Evolutionary conservation across 164 flowering plant genomes (phyloP).

Genomic region (Aristolochia californica): DNA sequence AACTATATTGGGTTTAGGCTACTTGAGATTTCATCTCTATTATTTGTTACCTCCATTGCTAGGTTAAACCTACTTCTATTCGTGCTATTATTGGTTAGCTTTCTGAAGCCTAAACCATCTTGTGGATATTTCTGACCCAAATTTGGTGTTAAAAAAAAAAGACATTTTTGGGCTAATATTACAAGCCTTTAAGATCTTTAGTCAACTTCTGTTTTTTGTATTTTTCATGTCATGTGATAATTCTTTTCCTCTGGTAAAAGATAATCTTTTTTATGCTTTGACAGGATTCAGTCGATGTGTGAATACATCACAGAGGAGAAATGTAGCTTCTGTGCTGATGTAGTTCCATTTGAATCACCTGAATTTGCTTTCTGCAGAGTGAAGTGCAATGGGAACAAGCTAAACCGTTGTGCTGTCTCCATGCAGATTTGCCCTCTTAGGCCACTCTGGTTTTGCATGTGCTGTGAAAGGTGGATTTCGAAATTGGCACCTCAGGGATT

Average conservation of each 20-base stretch:
- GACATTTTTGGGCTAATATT: too few species aligned
- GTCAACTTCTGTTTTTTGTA: neutral
- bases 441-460: conserved; percentile 71
- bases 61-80: too few species aligned
- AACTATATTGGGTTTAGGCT: neutral
- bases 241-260: neutral
- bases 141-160: too few species aligned
- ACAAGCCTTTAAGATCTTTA: too few species aligned
- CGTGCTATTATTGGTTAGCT: too few species aligned
- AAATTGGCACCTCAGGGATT: conserved; percentile 41
- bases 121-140: too few species aligned
- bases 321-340: conserved; percentile 58
- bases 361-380: conserved; percentile 55
- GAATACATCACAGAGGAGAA: conserved; percentile 34
- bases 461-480: conserved; percentile 50
- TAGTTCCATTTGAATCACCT: conserved; percentile 74
- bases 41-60: too few species aligned
- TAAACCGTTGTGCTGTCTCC: conserved; percentile 56
- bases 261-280: neutral
- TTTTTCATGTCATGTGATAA: neutral
- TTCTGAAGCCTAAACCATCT: too few species aligned
- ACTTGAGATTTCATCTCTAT: too few species aligned
- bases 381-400: conserved; percentile 17
- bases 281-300: conserved; percentile 23
- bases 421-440: conserved; percentile 63